A percentile compares a stretch with the other conserved stretches of the same genome.
phyloP scores from a whole-genome alignment of 352 stramenopile genomes.

The Pythium rishiriense region DNA sequence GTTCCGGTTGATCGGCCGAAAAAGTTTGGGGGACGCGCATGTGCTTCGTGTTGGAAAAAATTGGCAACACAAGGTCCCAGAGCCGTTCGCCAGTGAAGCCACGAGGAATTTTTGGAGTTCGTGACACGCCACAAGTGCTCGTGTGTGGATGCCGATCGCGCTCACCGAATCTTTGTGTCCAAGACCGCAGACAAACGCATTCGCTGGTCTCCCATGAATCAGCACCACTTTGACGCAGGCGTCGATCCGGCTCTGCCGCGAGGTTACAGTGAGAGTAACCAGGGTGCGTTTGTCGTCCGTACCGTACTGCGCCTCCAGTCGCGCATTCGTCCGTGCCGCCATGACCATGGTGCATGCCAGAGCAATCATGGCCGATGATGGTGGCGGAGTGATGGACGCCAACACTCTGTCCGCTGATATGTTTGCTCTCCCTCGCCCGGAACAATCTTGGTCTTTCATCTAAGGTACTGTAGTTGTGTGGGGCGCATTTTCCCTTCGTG shows the following conservation, averaged over 20 bases:
- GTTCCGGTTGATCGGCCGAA: too few relatives aligned
- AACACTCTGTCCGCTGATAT: neutral
- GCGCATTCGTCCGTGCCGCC: too few relatives aligned
- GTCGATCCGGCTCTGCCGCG: too few relatives aligned
- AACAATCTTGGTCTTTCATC: neutral
- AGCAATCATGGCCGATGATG: conserved; percentile 1
- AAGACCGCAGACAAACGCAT: too few relatives aligned
- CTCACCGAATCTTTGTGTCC: too few relatives aligned
- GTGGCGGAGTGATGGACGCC: conserved; percentile 1
- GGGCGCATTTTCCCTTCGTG: too few relatives aligned
- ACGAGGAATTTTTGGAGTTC: neutral
- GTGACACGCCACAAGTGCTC: neutral
- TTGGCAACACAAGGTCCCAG: neutral
- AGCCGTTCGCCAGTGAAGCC: neutral
- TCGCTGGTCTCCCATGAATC: too few relatives aligned
- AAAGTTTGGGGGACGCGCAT: neutral
- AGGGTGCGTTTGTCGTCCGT: neutral
- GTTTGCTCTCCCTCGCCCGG: neutral
- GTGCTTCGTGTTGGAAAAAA: neutral
- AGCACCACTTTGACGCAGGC: too few relatives aligned
- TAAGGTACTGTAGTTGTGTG: neutral
- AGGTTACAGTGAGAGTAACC: too few relatives aligned
- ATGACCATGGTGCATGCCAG: neutral
- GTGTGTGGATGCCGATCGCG: too few relatives aligned
- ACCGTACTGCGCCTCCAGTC: neutral